phyloP scores from a whole-genome alignment of 257 asterid genomes.

The Avicennia marina region DNA sequence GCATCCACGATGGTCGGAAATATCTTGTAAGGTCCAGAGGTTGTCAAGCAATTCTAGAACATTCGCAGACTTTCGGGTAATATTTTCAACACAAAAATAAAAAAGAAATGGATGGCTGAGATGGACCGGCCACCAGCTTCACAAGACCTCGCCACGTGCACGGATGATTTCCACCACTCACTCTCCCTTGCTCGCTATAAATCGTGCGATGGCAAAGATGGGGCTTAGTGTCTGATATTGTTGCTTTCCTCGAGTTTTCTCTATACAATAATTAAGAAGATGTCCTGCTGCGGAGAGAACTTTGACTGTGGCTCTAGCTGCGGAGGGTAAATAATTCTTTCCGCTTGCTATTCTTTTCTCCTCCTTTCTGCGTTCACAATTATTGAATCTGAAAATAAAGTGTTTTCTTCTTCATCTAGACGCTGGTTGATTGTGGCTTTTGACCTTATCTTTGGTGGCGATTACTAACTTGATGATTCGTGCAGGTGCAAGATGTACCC shows the following conservation, averaged over 20 bases:
- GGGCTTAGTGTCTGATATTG: background rate
- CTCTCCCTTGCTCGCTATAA: conserved; percentile 29
- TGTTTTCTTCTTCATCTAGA: background rate
- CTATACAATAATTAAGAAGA: background rate
- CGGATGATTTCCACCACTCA: conserved; percentile 20
- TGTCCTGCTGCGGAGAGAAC: conserved; percentile 78
- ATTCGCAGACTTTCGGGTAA: background rate
- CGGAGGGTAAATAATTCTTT: conserved; percentile 43
- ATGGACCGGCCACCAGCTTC: background rate
- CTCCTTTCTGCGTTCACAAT: background rate
- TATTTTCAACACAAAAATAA: background rate
- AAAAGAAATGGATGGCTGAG: too few relatives aligned
- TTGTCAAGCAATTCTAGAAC: too few relatives aligned
- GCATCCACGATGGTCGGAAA: too few relatives aligned
- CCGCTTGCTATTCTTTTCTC: background rate
- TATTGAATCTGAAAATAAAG: background rate
- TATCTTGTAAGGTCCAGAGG: too few relatives aligned
- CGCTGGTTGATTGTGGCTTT: background rate
- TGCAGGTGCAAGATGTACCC: conserved; percentile 73
- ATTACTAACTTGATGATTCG: background rate
- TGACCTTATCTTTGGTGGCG: background rate
- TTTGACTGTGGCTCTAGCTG: conserved; percentile 68
- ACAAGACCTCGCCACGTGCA: conserved; percentile 46
- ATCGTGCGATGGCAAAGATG: conserved; percentile 2
- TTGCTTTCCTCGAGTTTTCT: background rate